A percentile compares a stretch with the other conserved stretches of the same genome.
phyloP scores from a whole-genome alignment of 2,329 filamentous ascomycete species.

The Cordyceps javanica region DNA sequence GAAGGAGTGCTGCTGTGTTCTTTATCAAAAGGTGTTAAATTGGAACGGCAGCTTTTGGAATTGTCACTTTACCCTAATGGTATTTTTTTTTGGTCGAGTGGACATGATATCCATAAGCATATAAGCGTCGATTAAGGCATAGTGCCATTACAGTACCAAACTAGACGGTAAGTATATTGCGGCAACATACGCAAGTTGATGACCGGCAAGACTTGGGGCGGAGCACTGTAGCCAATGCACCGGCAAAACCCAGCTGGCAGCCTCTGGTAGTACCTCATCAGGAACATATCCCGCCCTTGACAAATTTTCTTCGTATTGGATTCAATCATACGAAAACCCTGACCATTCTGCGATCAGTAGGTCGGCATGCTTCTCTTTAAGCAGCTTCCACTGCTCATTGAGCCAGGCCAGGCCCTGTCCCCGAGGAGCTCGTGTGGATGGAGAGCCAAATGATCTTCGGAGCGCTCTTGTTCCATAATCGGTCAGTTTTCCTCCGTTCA shows the following conservation, averaged over 20 bases:
- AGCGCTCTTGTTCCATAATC: neutral
- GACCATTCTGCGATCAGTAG: neutral
- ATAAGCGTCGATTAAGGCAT: neutral
- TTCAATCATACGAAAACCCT: neutral
- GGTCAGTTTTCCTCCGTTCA: neutral
- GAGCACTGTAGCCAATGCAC: neutral
- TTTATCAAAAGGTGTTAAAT: neutral
- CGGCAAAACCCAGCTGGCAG: neutral
- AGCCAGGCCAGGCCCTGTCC: neutral
- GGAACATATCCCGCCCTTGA: neutral
- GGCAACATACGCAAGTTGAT: neutral
- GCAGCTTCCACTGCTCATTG: neutral
- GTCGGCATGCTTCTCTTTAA: neutral
- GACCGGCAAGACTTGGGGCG: neutral
- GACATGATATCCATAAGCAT: neutral
- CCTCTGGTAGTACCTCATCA: neutral
- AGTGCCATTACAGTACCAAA: neutral
- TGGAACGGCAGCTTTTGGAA: neutral
- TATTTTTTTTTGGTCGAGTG: neutral
- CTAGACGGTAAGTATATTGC: neutral
- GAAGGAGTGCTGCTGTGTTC: neutral
- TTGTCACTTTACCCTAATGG: neutral
- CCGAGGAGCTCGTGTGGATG: neutral
- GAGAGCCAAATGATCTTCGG: neutral
- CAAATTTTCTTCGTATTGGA: neutral